Base-by-base conservation (phyloP, 208 protist species). In the Trypanosoma vivax region DNA sequence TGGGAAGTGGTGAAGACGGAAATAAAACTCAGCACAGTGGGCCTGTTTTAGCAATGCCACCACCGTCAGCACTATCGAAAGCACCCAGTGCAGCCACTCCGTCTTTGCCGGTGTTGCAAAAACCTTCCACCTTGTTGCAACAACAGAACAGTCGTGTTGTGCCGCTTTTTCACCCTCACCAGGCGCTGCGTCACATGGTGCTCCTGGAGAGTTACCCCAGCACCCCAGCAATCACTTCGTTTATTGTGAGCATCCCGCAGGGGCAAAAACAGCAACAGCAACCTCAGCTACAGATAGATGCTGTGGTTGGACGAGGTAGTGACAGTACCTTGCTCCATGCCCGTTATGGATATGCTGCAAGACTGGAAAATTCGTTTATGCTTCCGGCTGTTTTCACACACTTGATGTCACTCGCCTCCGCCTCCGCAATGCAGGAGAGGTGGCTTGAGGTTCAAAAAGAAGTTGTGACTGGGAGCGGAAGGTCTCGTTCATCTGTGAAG, bases 311-410 rank as follows among this genome's bases (percentile, higher is more conserved):
- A 2, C 70, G 85, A 16, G 85, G 85, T 2, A 62, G 58, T 3
- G 76, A 80, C 33, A 86, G 79, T 54, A 54, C 70, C 6, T 64
- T 88, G 3, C 35, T 85, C 25, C 70, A 83, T 62, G 85, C 80
- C 0, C 73, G 73, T 24, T 92, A 88, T 65, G 85, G 85, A 50
- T 88, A 86, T 43, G 73, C 81, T 14, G 76, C 83, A 7, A 48
- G 72, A 27, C 40, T 69, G 16, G 74, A 82, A 50, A 81, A 65
- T 16, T 65, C 55, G 14, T 73, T 76, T 33, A 40, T 41, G 7
- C 70, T 91, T 30, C 78, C 76, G 3, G 66, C 55, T 11, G 46
- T 70, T 29, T 83, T 80, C 49, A 51, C 62, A 31, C n/a, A 47
- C 16, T 45, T 90, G 21, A 53, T 70, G 13, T 69, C 73, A 1